Percentiles rank a stretch among this genome's conserved stretches.
Conservation (phyloP, 2,329 filamentous ascomycete species). For the Incumbomyces lentus region DNA sequence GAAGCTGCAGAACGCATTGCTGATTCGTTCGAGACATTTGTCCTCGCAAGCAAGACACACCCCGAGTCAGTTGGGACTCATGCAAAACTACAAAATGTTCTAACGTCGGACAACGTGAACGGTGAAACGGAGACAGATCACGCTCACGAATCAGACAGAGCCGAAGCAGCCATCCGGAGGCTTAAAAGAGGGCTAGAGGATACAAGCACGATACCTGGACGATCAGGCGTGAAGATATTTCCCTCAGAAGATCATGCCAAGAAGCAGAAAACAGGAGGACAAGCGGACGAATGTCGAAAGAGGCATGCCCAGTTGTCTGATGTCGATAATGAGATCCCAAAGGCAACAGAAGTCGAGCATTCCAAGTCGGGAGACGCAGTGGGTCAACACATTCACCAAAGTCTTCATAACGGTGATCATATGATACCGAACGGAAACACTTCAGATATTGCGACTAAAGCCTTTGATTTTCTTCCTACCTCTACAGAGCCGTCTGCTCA, state of each 20-base stretch:
- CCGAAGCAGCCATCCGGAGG: conserved; percentile 1
- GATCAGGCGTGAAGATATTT: too few relatives aligned
- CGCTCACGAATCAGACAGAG: not conserved
- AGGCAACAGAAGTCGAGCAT: too few relatives aligned
- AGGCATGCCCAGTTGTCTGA: too few relatives aligned
- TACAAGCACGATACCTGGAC: not conserved
- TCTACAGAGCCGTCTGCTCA: conserved; percentile 3
- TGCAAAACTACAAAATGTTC: conserved; percentile 2
- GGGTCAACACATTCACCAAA: too few relatives aligned
- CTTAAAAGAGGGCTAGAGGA: not conserved
- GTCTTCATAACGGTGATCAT: too few relatives aligned
- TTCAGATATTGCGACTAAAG: not conserved
- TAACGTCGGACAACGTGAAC: not conserved
- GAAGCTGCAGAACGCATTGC: not conserved
- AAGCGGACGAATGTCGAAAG: too few relatives aligned
- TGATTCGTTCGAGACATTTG: conserved; percentile 3
- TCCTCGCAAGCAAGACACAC: not conserved
- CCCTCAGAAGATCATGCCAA: too few relatives aligned
- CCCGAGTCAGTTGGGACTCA: not conserved
- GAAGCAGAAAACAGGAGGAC: too few relatives aligned
- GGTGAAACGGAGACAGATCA: not conserved
- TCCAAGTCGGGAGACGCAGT: too few relatives aligned
- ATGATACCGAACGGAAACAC: too few relatives aligned
- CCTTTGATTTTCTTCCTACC: not conserved
- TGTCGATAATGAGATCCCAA: too few relatives aligned